A percentile compares a stretch with the other conserved stretches of the same genome.
These are phyloP conservation scores for Schwanniomyces occidentalis DNA, from an alignment of 805 yeast species.

Conservation along the genomic window DNA sequence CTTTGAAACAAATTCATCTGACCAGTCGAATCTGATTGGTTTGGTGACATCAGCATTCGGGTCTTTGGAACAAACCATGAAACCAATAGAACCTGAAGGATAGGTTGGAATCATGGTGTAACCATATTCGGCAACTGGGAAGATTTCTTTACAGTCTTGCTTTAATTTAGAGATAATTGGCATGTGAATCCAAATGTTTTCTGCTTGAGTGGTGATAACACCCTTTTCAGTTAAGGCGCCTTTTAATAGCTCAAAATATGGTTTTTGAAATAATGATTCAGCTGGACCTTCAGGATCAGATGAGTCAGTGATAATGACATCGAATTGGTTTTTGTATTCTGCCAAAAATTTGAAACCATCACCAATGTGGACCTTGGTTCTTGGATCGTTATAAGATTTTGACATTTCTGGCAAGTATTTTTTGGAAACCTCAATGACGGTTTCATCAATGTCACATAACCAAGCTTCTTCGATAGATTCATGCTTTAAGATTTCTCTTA, in stretches of 20 bases:
- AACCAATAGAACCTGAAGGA: constrained; percentile 97
- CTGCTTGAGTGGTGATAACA: constrained; percentile 92
- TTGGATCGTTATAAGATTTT: constrained; percentile 79
- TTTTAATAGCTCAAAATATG: constrained; percentile 79
- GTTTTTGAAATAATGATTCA: constrained; percentile 86
- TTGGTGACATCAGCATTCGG: constrained; percentile 57
- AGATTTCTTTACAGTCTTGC: constrained; percentile 76
- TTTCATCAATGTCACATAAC: constrained; percentile 93
- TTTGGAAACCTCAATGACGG: constrained; percentile 85
- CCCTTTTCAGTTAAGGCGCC: constrained; percentile 93
- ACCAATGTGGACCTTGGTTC: constrained; percentile 87
- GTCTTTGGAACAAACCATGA: constrained; percentile 92
- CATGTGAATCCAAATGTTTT: constrained; percentile 91
- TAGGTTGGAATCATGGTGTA: constrained; percentile 94
- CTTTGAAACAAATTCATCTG: constrained; percentile 60
- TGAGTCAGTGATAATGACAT: constrained; percentile 94
- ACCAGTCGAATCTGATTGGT: constrained; percentile 65
- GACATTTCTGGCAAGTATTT: constrained; percentile 87
- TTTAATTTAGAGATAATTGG: constrained; percentile 79
- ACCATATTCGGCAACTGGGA: constrained; percentile 90
- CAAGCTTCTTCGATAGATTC: constrained; percentile 82
- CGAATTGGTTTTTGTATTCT: constrained; percentile 80
- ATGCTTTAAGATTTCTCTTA: constrained; percentile 92
- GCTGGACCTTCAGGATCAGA: constrained; percentile 99
- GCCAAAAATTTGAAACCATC: constrained; percentile 97